These are phyloP conservation scores for Boletus edulis DNA, from an alignment of 768 basidiomycete species.

Conservation along the genomic window DNA sequence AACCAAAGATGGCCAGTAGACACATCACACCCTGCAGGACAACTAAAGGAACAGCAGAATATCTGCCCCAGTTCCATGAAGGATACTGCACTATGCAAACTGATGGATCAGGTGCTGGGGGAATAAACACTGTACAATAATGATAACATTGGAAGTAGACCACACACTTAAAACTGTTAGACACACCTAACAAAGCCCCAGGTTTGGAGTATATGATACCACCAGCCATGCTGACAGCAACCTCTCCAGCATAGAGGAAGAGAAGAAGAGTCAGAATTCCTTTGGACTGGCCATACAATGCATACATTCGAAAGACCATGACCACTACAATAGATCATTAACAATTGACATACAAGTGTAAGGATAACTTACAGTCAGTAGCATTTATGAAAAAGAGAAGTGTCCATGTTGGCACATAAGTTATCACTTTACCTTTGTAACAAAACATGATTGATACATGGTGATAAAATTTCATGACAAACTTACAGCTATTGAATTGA, in stretches of 20 bases:
- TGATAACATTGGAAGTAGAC: background rate
- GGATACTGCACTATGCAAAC: conserved; percentile 1
- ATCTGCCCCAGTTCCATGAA: conserved; percentile 3
- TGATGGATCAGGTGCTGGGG: conserved; percentile 1
- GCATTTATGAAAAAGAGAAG: background rate
- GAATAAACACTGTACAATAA: background rate
- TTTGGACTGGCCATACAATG: conserved; percentile 3
- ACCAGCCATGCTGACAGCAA: background rate
- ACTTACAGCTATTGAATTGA: background rate
- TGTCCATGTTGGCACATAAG: background rate
- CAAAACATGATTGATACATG: background rate
- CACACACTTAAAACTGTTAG: background rate
- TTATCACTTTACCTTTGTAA: background rate
- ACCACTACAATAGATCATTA: background rate
- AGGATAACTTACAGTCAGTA: conserved; percentile 1
- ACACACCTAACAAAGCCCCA: background rate
- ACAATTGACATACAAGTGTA: background rate
- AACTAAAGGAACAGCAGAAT: background rate
- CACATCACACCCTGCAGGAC: conserved; percentile 8
- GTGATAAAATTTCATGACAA: too few species aligned
- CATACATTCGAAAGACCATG: conserved; percentile 12
- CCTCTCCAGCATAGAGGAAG: background rate
- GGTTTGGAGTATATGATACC: background rate
- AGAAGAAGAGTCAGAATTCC: background rate
- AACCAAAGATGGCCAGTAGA: background rate